Evolutionary conservation across 495 filamentous ascomycete genomes (phyloP).

Genomic region (Xylaria palmicola): DNA sequence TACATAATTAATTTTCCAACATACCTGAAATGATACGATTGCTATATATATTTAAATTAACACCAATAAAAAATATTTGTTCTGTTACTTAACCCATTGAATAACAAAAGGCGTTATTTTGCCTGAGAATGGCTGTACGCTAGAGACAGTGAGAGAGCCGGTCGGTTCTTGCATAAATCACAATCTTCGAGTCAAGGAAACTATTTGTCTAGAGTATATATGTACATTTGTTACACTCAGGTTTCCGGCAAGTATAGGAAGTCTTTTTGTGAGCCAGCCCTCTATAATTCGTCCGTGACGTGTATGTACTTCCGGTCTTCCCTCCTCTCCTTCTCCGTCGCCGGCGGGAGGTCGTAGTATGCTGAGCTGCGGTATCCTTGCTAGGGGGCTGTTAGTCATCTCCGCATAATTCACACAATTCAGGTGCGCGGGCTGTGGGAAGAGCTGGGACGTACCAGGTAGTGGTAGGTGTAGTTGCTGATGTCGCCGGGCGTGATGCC

Average conservation of each 20-base stretch:
- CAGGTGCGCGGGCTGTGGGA: not conserved
- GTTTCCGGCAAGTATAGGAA: slow-evolving; percentile 13
- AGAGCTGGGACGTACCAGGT: slow-evolving; percentile 67
- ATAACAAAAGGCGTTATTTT: too few relatives aligned
- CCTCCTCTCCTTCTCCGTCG: slow-evolving; percentile 88
- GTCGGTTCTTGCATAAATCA: not conserved
- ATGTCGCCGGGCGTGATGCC: slow-evolving; percentile 84
- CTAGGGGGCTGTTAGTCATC: slow-evolving; percentile 46
- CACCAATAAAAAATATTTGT: not conserved
- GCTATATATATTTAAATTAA: too few relatives aligned
- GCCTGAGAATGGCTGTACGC: not conserved
- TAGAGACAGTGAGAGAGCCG: not conserved
- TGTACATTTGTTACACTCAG: slow-evolving; percentile 37
- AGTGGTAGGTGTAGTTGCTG: slow-evolving; percentile 80
- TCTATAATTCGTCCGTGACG: slow-evolving; percentile 78
- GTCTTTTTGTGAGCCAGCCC: slow-evolving; percentile 7
- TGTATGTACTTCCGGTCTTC: slow-evolving; percentile 97
- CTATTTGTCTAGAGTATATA: slow-evolving; percentile 37
- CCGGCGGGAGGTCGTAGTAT: slow-evolving; percentile 89
- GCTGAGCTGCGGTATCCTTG: slow-evolving; percentile 78
- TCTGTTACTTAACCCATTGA: not conserved
- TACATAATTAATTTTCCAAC: too few relatives aligned
- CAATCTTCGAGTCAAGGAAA: slow-evolving; percentile 26
- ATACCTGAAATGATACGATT: too few relatives aligned
- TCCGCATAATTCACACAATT: not conserved